Percentiles rank a stretch among this genome's conserved stretches.
Evolutionary conservation across 495 filamentous ascomycete genomes (phyloP).

Genomic region (Penicillium fimorum): DNA sequence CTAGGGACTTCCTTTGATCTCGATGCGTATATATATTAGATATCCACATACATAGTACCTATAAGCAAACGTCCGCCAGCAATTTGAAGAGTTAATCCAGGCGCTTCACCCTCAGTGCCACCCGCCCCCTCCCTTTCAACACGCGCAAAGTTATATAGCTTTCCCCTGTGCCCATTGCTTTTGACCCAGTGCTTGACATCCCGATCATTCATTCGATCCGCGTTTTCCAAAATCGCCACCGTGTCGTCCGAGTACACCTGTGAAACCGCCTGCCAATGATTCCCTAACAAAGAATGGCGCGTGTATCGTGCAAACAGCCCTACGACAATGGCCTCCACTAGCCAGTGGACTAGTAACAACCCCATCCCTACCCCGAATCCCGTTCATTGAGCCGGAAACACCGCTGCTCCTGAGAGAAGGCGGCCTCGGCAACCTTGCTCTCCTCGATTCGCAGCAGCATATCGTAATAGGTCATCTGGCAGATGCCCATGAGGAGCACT

Average conservation of each 20-base stretch:
- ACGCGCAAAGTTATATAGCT: no score
- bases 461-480: background rate
- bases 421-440: background rate
- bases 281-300: slow-evolving; percentile 4
- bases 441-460: background rate
- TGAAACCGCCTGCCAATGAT: slow-evolving; percentile 9
- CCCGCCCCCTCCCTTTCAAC: no score
- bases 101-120: no score
- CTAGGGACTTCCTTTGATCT: no score
- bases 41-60: no score
- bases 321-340: background rate
- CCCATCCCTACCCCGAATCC: background rate
- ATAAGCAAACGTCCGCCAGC: no score
- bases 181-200: background rate
- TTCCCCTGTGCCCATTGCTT: background rate
- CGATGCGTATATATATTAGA: no score
- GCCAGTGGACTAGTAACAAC: background rate
- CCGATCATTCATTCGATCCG: slow-evolving; percentile 3
- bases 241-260: slow-evolving; percentile 7
- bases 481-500: background rate
- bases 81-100: no score
- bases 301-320: background rate
- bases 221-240: background rate
- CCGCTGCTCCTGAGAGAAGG: background rate
- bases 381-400: background rate